Percentiles rank a stretch among this genome's conserved stretches.
phyloP scores from a whole-genome alignment of 495 filamentous ascomycete species.

The Articulospora tetracladia region DNA sequence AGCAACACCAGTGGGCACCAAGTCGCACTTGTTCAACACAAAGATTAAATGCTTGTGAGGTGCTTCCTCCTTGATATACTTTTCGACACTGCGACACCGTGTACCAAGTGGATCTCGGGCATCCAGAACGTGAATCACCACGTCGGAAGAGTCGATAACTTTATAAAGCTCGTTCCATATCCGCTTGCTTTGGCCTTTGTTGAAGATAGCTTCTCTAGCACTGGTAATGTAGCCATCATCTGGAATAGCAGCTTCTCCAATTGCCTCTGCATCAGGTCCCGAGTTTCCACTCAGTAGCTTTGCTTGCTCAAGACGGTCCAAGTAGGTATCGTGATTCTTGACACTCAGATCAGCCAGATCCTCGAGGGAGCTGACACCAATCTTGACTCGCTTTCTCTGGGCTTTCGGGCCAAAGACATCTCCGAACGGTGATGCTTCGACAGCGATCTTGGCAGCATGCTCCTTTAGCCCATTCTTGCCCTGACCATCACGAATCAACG shows the following conservation, averaged over 20 bases:
- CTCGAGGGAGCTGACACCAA: conserved; percentile 72
- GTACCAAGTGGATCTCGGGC: conserved; percentile 89
- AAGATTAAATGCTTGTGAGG: conserved; percentile 94
- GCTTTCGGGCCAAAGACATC: conserved; percentile 92
- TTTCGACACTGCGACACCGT: conserved; percentile 84
- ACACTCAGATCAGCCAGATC: conserved; percentile 78
- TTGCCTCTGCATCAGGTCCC: conserved; percentile 49
- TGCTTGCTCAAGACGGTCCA: conserved; percentile 71
- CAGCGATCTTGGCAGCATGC: conserved; percentile 89
- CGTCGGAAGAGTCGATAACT: conserved; percentile 94
- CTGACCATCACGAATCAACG: conserved; percentile 63
- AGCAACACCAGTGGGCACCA: conserved; percentile 89
- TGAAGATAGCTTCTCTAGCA: conserved; percentile 85
- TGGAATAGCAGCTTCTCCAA: conserved; percentile 41
- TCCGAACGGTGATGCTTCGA: conserved; percentile 80
- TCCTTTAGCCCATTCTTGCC: conserved; percentile 79
- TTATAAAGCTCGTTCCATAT: conserved; percentile 99
- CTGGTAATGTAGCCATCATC: conserved; percentile 53
- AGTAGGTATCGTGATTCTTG: conserved; percentile 72
- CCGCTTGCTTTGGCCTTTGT: conserved; percentile 87
- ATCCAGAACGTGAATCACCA: conserved; percentile 92
- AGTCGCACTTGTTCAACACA: conserved; percentile 91
- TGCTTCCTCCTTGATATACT: conserved; percentile 88
- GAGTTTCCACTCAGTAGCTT: conserved; percentile 63
- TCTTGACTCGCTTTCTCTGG: conserved; percentile 85